Base-by-base conservation (phyloP, 1,284 basidiomycete genomes). In the Phenoliferia sp. region DNA sequence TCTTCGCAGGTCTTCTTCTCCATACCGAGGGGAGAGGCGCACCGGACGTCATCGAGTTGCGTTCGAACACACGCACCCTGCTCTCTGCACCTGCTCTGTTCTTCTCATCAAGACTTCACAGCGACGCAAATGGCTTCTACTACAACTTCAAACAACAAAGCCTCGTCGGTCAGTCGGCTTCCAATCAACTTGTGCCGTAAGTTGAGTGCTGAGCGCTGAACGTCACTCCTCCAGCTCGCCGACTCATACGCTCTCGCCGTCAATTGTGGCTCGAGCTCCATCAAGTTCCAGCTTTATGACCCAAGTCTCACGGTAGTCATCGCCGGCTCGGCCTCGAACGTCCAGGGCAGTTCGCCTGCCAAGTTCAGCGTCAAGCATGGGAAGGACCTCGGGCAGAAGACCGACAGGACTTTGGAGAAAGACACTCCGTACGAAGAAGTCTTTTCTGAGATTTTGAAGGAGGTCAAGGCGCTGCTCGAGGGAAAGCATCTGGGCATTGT, bases 201-300 rank as follows among this genome's bases (percentile, higher is more conserved):
- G n/a, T n/a, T n/a, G n/a, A n/a, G n/a, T n/a, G n/a, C n/a, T n/a
- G n/a, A n/a, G n/a, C n/a, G n/a, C n/a, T n/a, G n/a, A n/a, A n/a
- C n/a, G n/a, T n/a, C n/a, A n/a, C n/a, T n/a, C n/a, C n/a, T n/a
- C n/a, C n/a, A n/a, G n/a, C n/a, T n/a, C n/a, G n/a, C n/a, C n/a
- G n/a, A n/a, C n/a, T 44, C 39, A 22, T 44, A 44, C 17, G 29
- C 36, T 12, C 68, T 75, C 44, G 70, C 73, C 9, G 69, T 77
- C 58, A 90, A 90, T 73, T 84, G 88, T 7, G 89, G 89, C 44
- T 89, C 87, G 0, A 89, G 87, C 3, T 89, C 87, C 10, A 85
- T 90, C 80, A 91, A 90, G 80, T 85, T 89, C 64, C 86, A 87
- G 29, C 82, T 90, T 56, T 90, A 84, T 75, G 72, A 67, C n/a